A percentile compares a stretch with the other conserved stretches of the same genome.
phyloP scores from a whole-genome alignment of 2,329 filamentous ascomycete species.

The Exophiala phaeomuriformis region DNA sequence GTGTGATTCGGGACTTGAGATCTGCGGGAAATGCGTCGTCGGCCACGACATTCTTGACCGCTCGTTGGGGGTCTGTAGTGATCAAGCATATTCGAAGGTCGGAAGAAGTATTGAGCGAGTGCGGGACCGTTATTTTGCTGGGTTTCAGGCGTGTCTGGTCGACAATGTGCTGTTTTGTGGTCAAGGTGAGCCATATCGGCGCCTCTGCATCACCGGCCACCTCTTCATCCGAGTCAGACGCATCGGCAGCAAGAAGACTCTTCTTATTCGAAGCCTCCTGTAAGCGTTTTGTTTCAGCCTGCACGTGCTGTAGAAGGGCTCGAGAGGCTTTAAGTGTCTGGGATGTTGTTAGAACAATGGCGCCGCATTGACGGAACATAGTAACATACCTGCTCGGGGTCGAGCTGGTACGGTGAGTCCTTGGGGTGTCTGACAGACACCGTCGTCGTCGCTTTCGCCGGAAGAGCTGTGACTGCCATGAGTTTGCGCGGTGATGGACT shows the following conservation, averaged over 20 bases:
- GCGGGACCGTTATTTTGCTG: constrained; percentile 69
- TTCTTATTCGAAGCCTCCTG: constrained; percentile 46
- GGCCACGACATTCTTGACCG: constrained; percentile 82
- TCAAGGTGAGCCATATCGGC: constrained; percentile 55
- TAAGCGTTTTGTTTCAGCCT: constrained; percentile 43
- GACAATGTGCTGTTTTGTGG: constrained; percentile 59
- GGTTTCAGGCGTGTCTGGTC: constrained; percentile 78
- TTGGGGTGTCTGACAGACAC: constrained; percentile 9
- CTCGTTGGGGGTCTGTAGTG: constrained; percentile 71
- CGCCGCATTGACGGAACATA: not conserved
- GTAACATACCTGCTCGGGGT: constrained; percentile 39
- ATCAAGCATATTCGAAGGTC: constrained; percentile 74
- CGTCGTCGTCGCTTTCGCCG: constrained; percentile 1
- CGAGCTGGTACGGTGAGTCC: constrained; percentile 40
- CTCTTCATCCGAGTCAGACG: constrained; percentile 42
- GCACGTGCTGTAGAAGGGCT: constrained; percentile 53
- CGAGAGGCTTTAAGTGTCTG: constrained; percentile 54
- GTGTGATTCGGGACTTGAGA: constrained; percentile 60
- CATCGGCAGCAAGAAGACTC: constrained; percentile 46
- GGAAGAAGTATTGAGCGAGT: constrained; percentile 62
- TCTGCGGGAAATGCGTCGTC: constrained; percentile 62
- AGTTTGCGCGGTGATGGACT: not conserved
- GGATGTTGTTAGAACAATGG: not conserved
- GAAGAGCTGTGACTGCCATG: constrained; percentile 8
- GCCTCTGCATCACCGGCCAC: constrained; percentile 44